Base-by-base conservation (phyloP, 768 basidiomycete species). In the Chalciporus sphaerocephalus region DNA sequence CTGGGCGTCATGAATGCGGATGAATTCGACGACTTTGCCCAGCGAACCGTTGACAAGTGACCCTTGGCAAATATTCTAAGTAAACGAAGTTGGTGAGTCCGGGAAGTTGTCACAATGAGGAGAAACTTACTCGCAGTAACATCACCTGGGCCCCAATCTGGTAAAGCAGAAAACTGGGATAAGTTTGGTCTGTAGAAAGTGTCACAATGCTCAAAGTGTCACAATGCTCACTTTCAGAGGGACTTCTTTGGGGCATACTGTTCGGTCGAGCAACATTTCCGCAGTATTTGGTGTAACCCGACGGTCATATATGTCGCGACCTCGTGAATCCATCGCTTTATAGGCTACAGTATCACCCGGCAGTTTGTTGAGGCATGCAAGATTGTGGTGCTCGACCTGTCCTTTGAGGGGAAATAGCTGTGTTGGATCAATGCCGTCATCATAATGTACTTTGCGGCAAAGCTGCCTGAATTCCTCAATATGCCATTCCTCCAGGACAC, bases 341-440 rank as follows among this genome's bases (percentile, higher is more conserved):
- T 69, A 81, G n/a, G 32, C 53, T 41, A 48, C 45, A 23, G 13
- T 66, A 34, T 60, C 54, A 1, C 72, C 74, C 6, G 40, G 27
- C 24, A 65, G 38, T 32, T 38, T 38, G 2, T 23, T n/a, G 7
- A 65, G 56, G 32, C 57, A 54, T 17, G n/a, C 34, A 8, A 47
- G 52, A 30, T 65, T 65, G 35, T 53, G 50, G 5, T 4, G 17
- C 35, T 67, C 60, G 4, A 65, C 64, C 17, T 63, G 38, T 4
- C 35, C n/a, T 47, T 65, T 65, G 16, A 57, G 44, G 11, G 64
- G 64, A 36, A 52, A 65, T 40, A 99, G 68, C 66, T 94, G 92
- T 0, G 96, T 98, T 1, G 95, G 83, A 34, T 75, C 84, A 18
- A 96, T 74, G 0, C 85, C 89, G 60, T 96, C 93, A 10, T 80